Evolutionary conservation across 495 filamentous ascomycete genomes (phyloP).

Genomic region (Melanomma pulvis-pyrius): DNA sequence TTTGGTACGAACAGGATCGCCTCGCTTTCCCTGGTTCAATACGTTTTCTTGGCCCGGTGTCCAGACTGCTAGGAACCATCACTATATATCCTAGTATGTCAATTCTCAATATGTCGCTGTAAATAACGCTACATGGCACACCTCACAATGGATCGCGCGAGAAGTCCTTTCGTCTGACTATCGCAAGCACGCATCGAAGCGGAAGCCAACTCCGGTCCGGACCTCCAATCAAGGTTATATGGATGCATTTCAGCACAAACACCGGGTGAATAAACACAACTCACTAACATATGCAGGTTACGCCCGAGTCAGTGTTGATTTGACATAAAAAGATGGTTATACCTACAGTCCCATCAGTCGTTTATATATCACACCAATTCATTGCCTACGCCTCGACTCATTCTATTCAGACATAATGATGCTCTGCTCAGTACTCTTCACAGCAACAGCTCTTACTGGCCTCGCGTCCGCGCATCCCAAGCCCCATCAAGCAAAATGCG

Average conservation of each 20-base stretch:
- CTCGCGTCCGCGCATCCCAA: background rate
- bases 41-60: background rate
- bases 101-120: background rate
- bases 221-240: background rate
- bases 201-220: background rate
- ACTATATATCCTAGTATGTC: background rate
- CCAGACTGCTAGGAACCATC: background rate
- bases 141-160: background rate
- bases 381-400: background rate
- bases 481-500: conserved; percentile 8
- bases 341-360: background rate
- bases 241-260: background rate
- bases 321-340: background rate
- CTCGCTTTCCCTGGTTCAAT: background rate
- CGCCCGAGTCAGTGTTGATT: background rate
- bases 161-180: background rate
- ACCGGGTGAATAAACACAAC: background rate
- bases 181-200: background rate
- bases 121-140: background rate
- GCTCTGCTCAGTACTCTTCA: background rate
- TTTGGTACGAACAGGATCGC: background rate
- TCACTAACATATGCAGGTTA: background rate
- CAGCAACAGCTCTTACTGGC: conserved; percentile 1
- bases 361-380: background rate
- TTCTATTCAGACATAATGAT: background rate